Base-by-base conservation (phyloP, 768 basidiomycete species). In the Phylloporus sp. region DNA sequence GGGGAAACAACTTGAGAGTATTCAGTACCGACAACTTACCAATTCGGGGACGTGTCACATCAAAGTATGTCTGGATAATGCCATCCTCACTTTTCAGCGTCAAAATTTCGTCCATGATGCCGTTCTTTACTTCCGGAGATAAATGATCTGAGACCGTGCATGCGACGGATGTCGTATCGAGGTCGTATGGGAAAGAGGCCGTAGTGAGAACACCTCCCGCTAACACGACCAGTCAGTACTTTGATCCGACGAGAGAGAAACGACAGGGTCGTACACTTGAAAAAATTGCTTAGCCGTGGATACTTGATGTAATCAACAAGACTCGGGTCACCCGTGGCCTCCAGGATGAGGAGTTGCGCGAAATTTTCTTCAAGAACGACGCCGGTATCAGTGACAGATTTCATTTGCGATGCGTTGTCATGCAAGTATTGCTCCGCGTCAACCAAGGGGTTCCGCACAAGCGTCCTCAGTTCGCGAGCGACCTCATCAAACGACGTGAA, bases 21-120 rank as follows among this genome's bases (percentile, higher is more conserved):
- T n/a, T n/a, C 9, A 5, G 14, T 9, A 10, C 38, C 5, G n/a
- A 29, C 22, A 3, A 41, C 58, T 5, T 36, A 59, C 58, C 58
- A 9, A 61, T 48, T 36, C 58, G 55, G 4, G 58, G 58, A 28
- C 58, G 51, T 4, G 42, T 50, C 15, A 46, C 20, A 32, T 59
- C 59, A 17, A 58, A 60, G 28, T 57, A 61, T 0, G 49, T 37
- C 31, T 57, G 51, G 27, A 61, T 46, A 9, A 59, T 60, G 7
- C 55, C 55, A 10, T 60, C 58, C n/a, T 48, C 39, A 2, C 46
- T 53, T 22, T 36, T 60, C 18, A 60, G 20, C 1, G 43, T 39
- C 38, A 50, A 24, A n/a, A 53, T 58, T 22, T 58, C 54, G 9
- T 60, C 9, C 54, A 60, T 60, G 40, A 60, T 60, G 18, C 49